A percentile compares a stretch with the other conserved stretches of the same genome.
Evolutionary conservation across 1,284 basidiomycete species (phyloP).

Genomic region (Pseudozyma pruni): DNA sequence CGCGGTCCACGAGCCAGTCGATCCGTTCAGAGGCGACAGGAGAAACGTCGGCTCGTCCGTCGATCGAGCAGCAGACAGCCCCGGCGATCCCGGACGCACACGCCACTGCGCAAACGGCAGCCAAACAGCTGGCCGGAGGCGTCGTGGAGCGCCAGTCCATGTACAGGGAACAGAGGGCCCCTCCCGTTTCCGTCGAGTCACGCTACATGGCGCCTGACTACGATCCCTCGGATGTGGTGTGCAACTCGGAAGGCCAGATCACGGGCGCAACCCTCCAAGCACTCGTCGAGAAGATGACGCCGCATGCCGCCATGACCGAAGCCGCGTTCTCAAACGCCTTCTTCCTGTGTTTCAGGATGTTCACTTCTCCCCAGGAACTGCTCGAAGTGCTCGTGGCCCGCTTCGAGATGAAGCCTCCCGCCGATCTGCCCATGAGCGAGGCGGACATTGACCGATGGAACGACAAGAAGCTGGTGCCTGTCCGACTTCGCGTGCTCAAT

Average conservation of each 20-base stretch:
- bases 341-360: constrained; percentile 95
- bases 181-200: constrained; percentile 33
- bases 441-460: constrained; percentile 81
- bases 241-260: constrained; percentile 87
- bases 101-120: constrained; percentile 36
- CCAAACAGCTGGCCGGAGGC: constrained; percentile 32
- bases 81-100: constrained; percentile 25
- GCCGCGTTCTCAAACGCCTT: constrained; percentile 86
- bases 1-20: constrained; percentile 50
- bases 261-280: constrained; percentile 89
- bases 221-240: constrained; percentile 81
- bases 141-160: constrained; percentile 38
- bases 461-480: constrained; percentile 84
- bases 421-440: constrained; percentile 69
- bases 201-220: constrained; percentile 56
- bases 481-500: constrained; percentile 88
- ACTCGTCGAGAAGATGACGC: constrained; percentile 95
- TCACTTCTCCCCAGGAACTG: constrained; percentile 81
- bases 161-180: constrained; percentile 30
- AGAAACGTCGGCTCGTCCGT: constrained; percentile 56
- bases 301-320: constrained; percentile 84
- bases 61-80: constrained; percentile 38
- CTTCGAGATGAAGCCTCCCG: constrained; percentile 77
- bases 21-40: constrained; percentile 47
- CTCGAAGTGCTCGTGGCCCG: constrained; percentile 80